Base-by-base conservation (phyloP, 2,329 filamentous ascomycete species). In the Penicillium sp. region DNA sequence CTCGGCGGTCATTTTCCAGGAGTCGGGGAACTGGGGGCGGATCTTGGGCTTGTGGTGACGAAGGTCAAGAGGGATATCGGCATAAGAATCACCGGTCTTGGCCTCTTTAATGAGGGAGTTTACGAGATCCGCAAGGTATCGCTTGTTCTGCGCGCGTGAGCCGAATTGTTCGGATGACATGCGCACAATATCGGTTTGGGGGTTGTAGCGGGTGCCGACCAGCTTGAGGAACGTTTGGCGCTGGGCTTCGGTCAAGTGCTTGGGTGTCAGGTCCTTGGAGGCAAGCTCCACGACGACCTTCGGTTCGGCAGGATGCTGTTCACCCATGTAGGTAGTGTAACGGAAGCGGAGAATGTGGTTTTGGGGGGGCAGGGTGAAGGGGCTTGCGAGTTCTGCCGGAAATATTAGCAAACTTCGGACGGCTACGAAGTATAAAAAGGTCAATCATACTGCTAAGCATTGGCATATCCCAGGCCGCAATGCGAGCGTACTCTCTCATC, bases 381-480 rank as follows among this genome's bases (percentile, higher is more conserved):
- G 89, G 76, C 90, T 90, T 54, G 90, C 89, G 61, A 95, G 84
- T 72, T 93, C 91, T 96, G 50, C 39, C 55, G 43, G 53, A 63
- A 24, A 52, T 21, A 49, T 62, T 56, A 60, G 57, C 37, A 22
- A 57, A 39, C 53, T 45, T 42, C 26, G 27, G 29, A 19, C 22
- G 16, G 44, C 11, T 5, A 13, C 24, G 26, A 22, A n/a, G 10
- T 26, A 24, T 33, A 29, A 26, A 50, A 21, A 26, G 21, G 26
- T 22, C 42, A 31, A 49, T 51, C 90, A 75, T 84, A 96, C 93
- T 90, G 57, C 88, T 86, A 58, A 99, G 81, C 61, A 96, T 79
- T 10, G 95, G 95, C 89, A 99, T 90, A 76, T 99, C 95, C 93
- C 95, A 99, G 24, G 92, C 91, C 47, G 90, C 87, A 65, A 96